phyloP scores from a whole-genome alignment of 1,284 basidiomycete genomes.

The Trametes polyzona region DNA sequence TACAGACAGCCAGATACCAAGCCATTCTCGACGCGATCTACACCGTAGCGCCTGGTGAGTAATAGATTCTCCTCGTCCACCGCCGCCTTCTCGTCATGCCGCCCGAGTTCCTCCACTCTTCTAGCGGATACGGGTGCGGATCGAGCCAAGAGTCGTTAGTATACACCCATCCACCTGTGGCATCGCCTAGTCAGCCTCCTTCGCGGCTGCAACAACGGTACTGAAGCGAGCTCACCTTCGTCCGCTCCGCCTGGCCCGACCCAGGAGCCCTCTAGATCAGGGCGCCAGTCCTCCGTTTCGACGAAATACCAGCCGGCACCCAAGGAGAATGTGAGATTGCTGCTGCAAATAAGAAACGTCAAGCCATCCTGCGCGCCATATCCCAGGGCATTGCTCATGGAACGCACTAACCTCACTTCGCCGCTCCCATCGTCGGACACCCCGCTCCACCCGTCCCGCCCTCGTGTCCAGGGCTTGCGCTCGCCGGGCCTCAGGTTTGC shows the following conservation, averaged over 20 bases:
- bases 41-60: constrained; percentile 19
- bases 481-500: constrained; percentile 56
- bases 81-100: constrained; percentile 66
- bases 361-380: neutral
- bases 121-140: constrained; percentile 44
- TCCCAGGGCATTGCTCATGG: too few relatives aligned
- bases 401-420: constrained; percentile 64
- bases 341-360: constrained; percentile 45
- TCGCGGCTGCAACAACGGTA: neutral
- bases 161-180: constrained; percentile 75
- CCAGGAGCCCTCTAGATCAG: constrained; percentile 65
- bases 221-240: constrained; percentile 38
- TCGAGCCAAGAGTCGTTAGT: constrained; percentile 74
- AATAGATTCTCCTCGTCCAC: constrained; percentile 71
- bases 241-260: constrained; percentile 47
- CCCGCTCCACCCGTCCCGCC: constrained; percentile 73
- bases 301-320: constrained; percentile 72
- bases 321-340: constrained; percentile 77
- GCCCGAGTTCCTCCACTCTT: constrained; percentile 44
- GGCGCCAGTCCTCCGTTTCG: constrained; percentile 74
- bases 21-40: too few relatives aligned
- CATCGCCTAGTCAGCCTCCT: neutral
- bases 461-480: constrained; percentile 68
- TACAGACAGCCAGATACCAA: too few relatives aligned
- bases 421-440: constrained; percentile 46